These are phyloP conservation scores for Chlorella ohadii DNA, from an alignment of 139 green algal genomes.

Conservation along the genomic window DNA sequence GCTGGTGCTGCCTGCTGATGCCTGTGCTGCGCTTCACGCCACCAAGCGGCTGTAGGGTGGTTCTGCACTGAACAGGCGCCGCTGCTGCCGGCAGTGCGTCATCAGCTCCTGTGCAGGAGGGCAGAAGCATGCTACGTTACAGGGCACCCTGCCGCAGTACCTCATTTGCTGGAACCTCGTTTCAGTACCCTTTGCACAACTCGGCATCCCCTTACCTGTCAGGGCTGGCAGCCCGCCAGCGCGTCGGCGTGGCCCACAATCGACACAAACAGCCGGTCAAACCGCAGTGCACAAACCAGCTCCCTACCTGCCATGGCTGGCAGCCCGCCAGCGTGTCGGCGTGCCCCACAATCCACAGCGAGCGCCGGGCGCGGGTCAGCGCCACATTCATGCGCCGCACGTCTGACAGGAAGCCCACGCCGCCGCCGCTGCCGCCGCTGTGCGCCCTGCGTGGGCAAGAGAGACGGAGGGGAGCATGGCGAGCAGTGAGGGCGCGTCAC, in stretches of 20 bases:
- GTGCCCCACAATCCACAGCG: slow-evolving; percentile 75
- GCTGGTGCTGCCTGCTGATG: no score
- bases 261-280: no score
- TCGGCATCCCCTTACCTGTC: no score
- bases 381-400: slow-evolving; percentile 91
- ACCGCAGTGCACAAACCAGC: not conserved
- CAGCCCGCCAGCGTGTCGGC: slow-evolving; percentile 54
- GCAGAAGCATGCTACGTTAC: no score
- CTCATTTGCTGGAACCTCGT: no score
- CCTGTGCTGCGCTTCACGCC: no score
- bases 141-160: no score
- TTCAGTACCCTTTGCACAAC: no score
- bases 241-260: no score
- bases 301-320: not conserved
- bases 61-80: not conserved
- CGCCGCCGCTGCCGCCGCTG: slow-evolving; percentile 34
- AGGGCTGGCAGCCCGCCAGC: no score
- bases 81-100: slow-evolving; percentile 22
- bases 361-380: slow-evolving; percentile 82
- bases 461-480: not conserved
- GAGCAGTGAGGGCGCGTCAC: no score
- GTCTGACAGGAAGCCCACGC: slow-evolving; percentile 90
- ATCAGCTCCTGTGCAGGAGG: slow-evolving; percentile 26
- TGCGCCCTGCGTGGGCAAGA: not conserved
- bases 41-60: not conserved